Evolutionary conservation across 176 grass and related monocot genomes (phyloP).

Genomic region (Hsuehochloa calcarea): DNA sequence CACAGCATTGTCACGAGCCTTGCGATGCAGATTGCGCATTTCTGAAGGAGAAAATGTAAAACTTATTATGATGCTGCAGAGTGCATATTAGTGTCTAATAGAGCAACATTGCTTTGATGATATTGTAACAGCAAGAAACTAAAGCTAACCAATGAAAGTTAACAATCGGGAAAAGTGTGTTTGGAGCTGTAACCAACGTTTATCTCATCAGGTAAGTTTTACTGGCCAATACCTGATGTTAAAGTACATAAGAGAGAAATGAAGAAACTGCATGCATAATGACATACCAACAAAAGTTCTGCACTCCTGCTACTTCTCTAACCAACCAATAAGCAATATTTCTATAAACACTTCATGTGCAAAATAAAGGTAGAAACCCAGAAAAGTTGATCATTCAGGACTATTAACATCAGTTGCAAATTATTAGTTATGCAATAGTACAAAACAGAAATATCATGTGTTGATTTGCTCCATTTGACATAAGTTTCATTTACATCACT

Average conservation of each 20-base stretch:
- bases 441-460: slow-evolving; percentile 15
- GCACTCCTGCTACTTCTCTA: neutral
- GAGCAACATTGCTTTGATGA: slow-evolving; percentile 2
- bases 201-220: neutral
- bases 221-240: neutral
- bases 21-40: slow-evolving; percentile 66
- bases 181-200: neutral
- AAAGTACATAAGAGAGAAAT: neutral
- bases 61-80: neutral
- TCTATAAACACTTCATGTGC: slow-evolving; percentile 4
- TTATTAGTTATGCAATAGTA: neutral
- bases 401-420: slow-evolving; percentile 13
- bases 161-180: neutral
- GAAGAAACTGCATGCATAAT: neutral
- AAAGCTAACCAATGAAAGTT: neutral
- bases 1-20: slow-evolving; percentile 54
- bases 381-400: neutral
- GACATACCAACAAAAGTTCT: neutral
- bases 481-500: slow-evolving; percentile 9
- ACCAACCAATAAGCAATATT: neutral
- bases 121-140: neutral
- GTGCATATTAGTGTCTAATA: neutral
- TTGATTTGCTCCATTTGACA: neutral
- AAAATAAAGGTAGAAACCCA: neutral
- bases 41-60: slow-evolving; percentile 47